phyloP scores from a whole-genome alignment of 306 rosid genomes.

The Trifolium fragiferum region DNA sequence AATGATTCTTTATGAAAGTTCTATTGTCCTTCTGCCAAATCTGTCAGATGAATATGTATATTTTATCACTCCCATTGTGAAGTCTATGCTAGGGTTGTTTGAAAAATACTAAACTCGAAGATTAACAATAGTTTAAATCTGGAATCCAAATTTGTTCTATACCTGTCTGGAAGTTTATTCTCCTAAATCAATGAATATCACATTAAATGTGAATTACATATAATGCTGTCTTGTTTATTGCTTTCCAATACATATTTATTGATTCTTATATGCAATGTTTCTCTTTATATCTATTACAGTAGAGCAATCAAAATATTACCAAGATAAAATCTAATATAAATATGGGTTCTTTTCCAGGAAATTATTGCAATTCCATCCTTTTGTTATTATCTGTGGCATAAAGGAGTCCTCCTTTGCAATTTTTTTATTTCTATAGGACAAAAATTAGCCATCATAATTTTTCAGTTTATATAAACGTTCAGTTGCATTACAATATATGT shows the following conservation, averaged over 20 bases:
- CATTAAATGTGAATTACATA: neutral
- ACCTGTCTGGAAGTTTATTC: neutral
- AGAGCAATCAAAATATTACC: neutral
- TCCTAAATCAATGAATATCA: neutral
- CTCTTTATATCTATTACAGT: neutral
- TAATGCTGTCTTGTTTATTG: neutral
- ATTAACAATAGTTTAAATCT: neutral
- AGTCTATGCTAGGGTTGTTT: neutral
- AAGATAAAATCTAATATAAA: neutral
- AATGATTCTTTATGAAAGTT: neutral
- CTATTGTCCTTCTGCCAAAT: neutral
- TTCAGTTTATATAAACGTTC: constrained; percentile 17
- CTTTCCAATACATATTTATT: constrained; percentile 4
- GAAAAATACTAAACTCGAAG: neutral
- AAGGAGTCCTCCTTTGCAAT: neutral
- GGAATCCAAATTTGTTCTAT: neutral
- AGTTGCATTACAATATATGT: neutral
- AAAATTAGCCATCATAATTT: neutral
- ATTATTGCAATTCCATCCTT: constrained; percentile 15
- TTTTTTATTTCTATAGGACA: neutral
- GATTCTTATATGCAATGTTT: constrained; percentile 1
- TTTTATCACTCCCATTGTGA: constrained; percentile 22
- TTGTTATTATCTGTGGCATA: constrained; percentile 8
- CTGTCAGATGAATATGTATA: neutral
- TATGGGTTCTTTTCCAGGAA: constrained; percentile 11